These are phyloP conservation scores for Phyllosticta capitalensis DNA, from an alignment of 2,329 filamentous ascomycete species.

Conservation along the genomic window DNA sequence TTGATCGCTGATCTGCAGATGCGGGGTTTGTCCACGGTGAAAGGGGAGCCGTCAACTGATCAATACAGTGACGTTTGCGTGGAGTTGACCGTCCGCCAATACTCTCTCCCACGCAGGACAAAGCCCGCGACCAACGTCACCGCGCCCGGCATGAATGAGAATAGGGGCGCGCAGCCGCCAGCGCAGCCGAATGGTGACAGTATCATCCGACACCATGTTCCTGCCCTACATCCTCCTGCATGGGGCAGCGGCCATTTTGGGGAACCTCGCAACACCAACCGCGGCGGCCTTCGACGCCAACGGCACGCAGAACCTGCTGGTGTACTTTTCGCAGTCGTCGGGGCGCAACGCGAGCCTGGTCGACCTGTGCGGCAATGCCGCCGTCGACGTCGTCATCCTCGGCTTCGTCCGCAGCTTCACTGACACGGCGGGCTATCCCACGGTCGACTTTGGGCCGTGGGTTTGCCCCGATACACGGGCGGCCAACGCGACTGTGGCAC, in stretches of 20 bases:
- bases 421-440: not conserved
- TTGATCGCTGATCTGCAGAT: not conserved
- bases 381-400: conserved; percentile 2
- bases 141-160: not conserved
- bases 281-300: not conserved
- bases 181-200: not conserved
- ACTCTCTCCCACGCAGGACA: not conserved
- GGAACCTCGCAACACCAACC: not conserved
- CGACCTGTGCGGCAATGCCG: not conserved
- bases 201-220: not conserved
- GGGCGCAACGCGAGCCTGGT: not conserved
- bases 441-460: conserved; percentile 2
- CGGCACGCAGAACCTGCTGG: not conserved
- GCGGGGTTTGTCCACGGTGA: not conserved
- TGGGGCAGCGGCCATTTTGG: not conserved
- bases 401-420: conserved; percentile 8
- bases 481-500: not conserved
- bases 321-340: conserved; percentile 4
- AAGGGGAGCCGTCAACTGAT: not conserved
- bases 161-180: not conserved
- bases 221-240: not conserved
- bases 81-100: not conserved
- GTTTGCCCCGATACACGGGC: not conserved
- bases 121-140: not conserved
- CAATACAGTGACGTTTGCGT: not conserved